phyloP scores from a whole-genome alignment of 1,284 basidiomycete species.

The Athelia sp. region DNA sequence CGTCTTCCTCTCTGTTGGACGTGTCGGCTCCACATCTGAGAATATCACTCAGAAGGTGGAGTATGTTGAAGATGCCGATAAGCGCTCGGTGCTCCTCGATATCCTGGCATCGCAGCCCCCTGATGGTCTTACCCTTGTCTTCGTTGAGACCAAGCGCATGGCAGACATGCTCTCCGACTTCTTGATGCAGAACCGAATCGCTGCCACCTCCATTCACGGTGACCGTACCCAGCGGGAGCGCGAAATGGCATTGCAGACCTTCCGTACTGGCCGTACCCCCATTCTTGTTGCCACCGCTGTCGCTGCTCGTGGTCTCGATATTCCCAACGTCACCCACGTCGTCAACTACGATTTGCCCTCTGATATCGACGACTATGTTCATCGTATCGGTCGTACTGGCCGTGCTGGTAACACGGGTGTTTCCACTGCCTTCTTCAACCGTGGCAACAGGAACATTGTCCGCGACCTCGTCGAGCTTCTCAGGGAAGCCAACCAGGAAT shows the following conservation, averaged over 20 bases:
- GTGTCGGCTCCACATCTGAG: conserved; percentile 97
- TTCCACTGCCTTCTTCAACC: conserved; percentile 93
- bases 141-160: conserved; percentile 99
- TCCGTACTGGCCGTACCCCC: conserved; percentile 92
- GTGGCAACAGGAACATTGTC: conserved; percentile 88
- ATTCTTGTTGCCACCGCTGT: conserved; percentile 98
- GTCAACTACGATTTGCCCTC: conserved; percentile 98
- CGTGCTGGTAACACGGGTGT: conserved; percentile 99
- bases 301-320: conserved; percentile 98
- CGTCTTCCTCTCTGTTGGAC: conserved; percentile 97
- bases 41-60: conserved; percentile 99
- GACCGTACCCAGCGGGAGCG: conserved; percentile 98
- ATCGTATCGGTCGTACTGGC: conserved; percentile 98
- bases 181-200: conserved; percentile 79
- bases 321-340: conserved; percentile 99
- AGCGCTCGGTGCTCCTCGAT: conserved; percentile 95
- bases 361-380: conserved; percentile 98
- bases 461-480: conserved; percentile 90
- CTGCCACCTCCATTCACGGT: conserved; percentile 96
- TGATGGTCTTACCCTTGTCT: conserved; percentile 87
- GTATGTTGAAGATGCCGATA: conserved; percentile 97
- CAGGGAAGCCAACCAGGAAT: conserved; percentile 95
- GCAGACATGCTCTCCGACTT: conserved; percentile 98
- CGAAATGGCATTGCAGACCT: conserved; percentile 92
- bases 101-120: conserved; percentile 79